A percentile compares a stretch with the other conserved stretches of the same genome.
phyloP scores from a whole-genome alignment of 768 basidiomycete genomes.

The Pisolithus tinctorius region DNA sequence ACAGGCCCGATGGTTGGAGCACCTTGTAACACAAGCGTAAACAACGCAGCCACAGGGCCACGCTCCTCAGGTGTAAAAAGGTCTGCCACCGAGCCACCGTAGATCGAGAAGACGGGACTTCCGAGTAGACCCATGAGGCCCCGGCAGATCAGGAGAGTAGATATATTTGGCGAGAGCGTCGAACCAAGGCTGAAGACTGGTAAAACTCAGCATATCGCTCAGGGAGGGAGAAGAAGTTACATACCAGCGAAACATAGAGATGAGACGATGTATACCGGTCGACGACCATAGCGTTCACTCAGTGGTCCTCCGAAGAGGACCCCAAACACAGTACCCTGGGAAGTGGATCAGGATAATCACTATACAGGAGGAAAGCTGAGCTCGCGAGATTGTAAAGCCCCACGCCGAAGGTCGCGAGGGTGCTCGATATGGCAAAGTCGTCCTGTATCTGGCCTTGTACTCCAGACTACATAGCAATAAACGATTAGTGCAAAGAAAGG shows the following conservation, averaged over 20 bases:
- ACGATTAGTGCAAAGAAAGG: background rate
- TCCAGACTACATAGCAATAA: slow-evolving; percentile 12
- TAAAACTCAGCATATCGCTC: no score
- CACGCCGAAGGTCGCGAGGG: background rate
- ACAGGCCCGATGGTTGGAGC: no score
- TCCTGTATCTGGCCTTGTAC: slow-evolving; percentile 20
- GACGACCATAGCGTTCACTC: slow-evolving; percentile 18
- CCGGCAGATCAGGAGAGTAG: slow-evolving; percentile 14
- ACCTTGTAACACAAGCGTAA: no score
- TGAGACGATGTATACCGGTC: slow-evolving; percentile 1
- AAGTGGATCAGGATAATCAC: background rate
- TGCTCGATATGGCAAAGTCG: background rate
- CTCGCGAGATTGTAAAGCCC: background rate
- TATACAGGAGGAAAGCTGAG: background rate
- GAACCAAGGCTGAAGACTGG: slow-evolving; percentile 16
- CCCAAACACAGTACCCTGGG: slow-evolving; percentile 19
- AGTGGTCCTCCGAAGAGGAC: slow-evolving; percentile 19
- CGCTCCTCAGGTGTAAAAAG: no score
- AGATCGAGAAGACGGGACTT: slow-evolving; percentile 8
- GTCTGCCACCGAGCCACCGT: no score
- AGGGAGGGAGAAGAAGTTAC: background rate
- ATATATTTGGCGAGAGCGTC: slow-evolving; percentile 13
- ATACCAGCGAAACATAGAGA: slow-evolving; percentile 14
- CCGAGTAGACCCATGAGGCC: slow-evolving; percentile 13
- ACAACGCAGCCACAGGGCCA: no score